Conservation (phyloP, 805 yeast species). For the Starmerella ratchasimensis region DNA sequence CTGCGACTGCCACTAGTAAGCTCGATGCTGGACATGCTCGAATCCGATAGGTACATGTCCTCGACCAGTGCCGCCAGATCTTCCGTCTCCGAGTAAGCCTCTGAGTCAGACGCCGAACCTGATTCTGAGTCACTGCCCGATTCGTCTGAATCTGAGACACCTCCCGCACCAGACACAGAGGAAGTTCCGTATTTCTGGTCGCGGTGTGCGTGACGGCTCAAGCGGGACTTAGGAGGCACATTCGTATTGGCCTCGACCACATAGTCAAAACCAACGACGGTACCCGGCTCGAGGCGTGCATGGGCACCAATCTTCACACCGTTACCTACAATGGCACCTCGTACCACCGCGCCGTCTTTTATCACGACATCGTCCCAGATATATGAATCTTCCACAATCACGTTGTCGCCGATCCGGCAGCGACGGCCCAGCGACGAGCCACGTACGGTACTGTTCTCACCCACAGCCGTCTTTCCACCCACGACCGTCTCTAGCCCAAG, state of each 20-base stretch:
- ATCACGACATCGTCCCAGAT: slow-evolving; percentile 75
- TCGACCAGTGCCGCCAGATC: slow-evolving; percentile 20
- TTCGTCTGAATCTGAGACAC: slow-evolving; percentile 1
- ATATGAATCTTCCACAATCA: slow-evolving; percentile 55
- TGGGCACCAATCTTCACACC: slow-evolving; percentile 41
- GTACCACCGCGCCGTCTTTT: slow-evolving; percentile 47
- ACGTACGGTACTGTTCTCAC: slow-evolving; percentile 52
- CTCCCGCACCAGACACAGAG: slow-evolving; percentile 22
- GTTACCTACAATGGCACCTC: slow-evolving; percentile 59
- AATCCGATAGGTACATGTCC: slow-evolving; percentile 25
- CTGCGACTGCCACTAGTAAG: neutral
- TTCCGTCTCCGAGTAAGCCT: slow-evolving; percentile 12
- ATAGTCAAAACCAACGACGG: slow-evolving; percentile 68
- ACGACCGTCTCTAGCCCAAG: slow-evolving; percentile 70
- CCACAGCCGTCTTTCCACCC: slow-evolving; percentile 63
- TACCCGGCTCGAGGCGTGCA: slow-evolving; percentile 48
- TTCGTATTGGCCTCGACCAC: slow-evolving; percentile 41
- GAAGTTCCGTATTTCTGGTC: slow-evolving; percentile 5
- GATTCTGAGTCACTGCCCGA: slow-evolving; percentile 11
- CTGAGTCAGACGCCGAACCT: slow-evolving; percentile 4
- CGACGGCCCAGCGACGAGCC: slow-evolving; percentile 75
- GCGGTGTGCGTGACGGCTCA: no score
- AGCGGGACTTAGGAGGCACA: slow-evolving; percentile 18
- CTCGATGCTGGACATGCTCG: slow-evolving; percentile 21
- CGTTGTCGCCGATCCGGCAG: slow-evolving; percentile 73